Percentiles rank a stretch among this genome's conserved stretches.
phyloP scores from a whole-genome alignment of 139 green algal genomes.

The Pseudopediastrum boryanum region DNA sequence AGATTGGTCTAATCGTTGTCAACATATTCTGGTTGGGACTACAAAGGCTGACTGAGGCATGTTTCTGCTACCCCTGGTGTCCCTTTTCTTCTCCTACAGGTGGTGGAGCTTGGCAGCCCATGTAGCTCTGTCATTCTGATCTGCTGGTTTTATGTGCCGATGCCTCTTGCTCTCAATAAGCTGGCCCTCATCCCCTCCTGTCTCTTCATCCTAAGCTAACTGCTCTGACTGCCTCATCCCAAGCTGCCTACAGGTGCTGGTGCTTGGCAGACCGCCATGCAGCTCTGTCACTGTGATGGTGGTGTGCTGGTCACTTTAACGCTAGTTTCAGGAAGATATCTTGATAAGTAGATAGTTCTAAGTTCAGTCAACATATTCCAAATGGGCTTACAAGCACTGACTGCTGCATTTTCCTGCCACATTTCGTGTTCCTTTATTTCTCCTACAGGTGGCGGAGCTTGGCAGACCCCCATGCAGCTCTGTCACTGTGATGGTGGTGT shows the following conservation, averaged over 20 bases:
- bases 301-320: not conserved
- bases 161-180: too few species aligned
- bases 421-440: too few species aligned
- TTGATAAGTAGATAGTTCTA: not conserved
- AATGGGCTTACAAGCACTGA: not conserved
- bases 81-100: too few species aligned
- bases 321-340: not conserved
- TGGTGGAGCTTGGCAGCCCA: slow-evolving; percentile 39
- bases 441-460: not conserved
- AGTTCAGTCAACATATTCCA: not conserved
- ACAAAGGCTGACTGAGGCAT: too few species aligned
- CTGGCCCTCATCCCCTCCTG: too few species aligned
- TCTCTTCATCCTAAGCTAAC: too few species aligned
- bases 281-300: not conserved
- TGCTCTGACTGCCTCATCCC: too few species aligned
- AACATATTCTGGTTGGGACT: too few species aligned
- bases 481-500: not conserved
- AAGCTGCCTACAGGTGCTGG: too few species aligned
- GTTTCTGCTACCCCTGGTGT: too few species aligned
- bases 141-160: too few species aligned
- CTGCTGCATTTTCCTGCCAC: too few species aligned
- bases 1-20: not conserved
- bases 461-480: not conserved
- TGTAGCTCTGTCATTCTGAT: slow-evolving; percentile 9
- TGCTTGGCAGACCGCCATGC: not conserved